Percentiles rank a stretch among this genome's conserved stretches.
Evolutionary conservation across 345 rosid genomes (phyloP).

Genomic region (Sonneratia alba): DNA sequence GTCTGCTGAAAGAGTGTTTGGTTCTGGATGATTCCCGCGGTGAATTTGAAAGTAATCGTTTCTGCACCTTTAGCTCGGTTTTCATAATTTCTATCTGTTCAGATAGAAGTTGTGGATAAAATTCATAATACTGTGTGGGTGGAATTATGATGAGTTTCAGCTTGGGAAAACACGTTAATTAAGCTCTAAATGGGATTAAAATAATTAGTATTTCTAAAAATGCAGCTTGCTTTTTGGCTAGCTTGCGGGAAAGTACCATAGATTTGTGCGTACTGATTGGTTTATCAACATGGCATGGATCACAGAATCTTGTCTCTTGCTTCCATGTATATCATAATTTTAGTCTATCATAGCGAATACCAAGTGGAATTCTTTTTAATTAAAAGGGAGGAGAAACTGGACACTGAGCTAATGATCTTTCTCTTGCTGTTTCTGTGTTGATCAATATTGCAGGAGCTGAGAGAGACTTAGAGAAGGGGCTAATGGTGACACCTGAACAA

Average conservation of each 20-base stretch:
- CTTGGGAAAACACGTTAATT: no score
- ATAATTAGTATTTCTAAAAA: no score
- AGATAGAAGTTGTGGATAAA: neutral
- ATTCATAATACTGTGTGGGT: neutral
- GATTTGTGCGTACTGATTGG: no score
- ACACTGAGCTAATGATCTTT: neutral
- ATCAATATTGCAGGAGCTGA: constrained; percentile 34
- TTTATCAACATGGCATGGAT: no score
- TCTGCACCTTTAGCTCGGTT: no score
- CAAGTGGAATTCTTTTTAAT: neutral
- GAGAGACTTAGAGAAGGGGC: constrained; percentile 63
- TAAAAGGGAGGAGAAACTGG: neutral
- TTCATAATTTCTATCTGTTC: neutral
- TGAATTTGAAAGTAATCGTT: neutral
- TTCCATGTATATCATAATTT: no score
- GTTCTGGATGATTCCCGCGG: neutral
- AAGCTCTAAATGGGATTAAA: no score
- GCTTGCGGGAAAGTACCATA: no score
- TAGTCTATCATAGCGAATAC: no score
- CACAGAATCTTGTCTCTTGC: no score
- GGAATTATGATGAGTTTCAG: no score
- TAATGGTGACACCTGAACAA: constrained; percentile 18
- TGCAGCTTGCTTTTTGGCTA: no score
- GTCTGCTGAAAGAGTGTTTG: neutral
- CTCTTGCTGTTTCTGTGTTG: neutral